Evolutionary conservation across 192 early-diverging fungal species (phyloP).

Genomic region (Coemansia sp.): DNA sequence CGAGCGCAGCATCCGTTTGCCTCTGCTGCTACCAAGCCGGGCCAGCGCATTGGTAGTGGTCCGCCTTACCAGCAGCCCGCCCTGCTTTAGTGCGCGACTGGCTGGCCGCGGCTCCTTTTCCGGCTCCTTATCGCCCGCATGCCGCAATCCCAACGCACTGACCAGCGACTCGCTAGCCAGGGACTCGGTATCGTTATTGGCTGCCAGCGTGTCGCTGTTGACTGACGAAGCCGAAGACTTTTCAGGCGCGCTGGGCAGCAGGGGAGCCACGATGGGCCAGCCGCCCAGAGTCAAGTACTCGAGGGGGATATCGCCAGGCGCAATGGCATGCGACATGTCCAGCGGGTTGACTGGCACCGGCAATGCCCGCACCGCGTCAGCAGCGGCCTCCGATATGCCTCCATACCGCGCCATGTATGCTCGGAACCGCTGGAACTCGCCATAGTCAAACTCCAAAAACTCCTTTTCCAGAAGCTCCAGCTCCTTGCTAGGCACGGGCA

Average conservation of each 20-base stretch:
- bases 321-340: too few species aligned
- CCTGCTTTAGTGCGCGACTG: too few species aligned
- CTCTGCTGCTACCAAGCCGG: too few species aligned
- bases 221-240: too few species aligned
- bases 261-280: background rate
- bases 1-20: too few species aligned
- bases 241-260: background rate
- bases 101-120: too few species aligned
- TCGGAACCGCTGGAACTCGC: slow-evolving; percentile 65
- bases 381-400: background rate
- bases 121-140: background rate
- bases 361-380: background rate
- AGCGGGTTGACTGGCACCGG: background rate
- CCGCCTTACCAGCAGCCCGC: too few species aligned
- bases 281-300: slow-evolving; percentile 25
- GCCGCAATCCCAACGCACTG: background rate
- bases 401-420: slow-evolving; percentile 20
- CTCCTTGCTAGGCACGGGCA: too few species aligned
- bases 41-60: too few species aligned
- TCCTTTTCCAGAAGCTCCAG: slow-evolving; percentile 57
- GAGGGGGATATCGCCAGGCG: slow-evolving; percentile 8
- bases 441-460: slow-evolving; percentile 74
- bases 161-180: background rate
- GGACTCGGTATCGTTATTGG: too few species aligned
- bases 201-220: too few species aligned